Base-by-base conservation (phyloP, 1,139 yeast species). In the Eremothecium coryli region DNA sequence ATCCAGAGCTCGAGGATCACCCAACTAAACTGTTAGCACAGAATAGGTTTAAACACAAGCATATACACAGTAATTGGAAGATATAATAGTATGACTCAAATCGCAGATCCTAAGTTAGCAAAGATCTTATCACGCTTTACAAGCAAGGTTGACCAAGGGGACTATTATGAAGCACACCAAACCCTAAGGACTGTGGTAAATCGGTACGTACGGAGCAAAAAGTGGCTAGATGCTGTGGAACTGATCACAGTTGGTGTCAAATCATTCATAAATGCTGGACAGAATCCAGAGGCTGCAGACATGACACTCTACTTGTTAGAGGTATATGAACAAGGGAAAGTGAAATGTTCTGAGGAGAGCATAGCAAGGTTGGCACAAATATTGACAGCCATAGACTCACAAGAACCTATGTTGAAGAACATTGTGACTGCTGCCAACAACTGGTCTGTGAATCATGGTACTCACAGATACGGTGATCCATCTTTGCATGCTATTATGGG, bases 101-200 rank as follows among this genome's bases (percentile, higher is more conserved):
- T 14, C 10, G 22, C 14, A 10, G 30, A 27, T 14, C 22, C 23
- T 31, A 77, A 76, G 49, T 58, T 78, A 25, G 66, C 70, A 36
- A 70, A 71, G 50, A 77, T 85, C 2, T 60, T 80, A 31, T 73
- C 67, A 21, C 62, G 90, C 41, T 80, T 80, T 61, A 73, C 76
- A 49, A 68, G 70, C 31, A 78, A 82, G 50, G 79, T 88, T 43
- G 73, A 71, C 32, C 70, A 70, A 32, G 86, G 86, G 2, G 82
- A 86, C 36, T 85, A 69, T 61, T 88, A 88, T 54, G 98, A 90
- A 55, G 97, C 97, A 0, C 95, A 88, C 54, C 97, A 88, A 58
- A 88, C 95, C 0, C 68, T 88, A 35, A 66, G 95, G 50, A 85
- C 96, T 6, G 80, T 88, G 38, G 85, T 82, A 30, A 85, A 86